Conservation (phyloP, 2,329 filamentous ascomycete genomes). For the Knufia fluminis region DNA sequence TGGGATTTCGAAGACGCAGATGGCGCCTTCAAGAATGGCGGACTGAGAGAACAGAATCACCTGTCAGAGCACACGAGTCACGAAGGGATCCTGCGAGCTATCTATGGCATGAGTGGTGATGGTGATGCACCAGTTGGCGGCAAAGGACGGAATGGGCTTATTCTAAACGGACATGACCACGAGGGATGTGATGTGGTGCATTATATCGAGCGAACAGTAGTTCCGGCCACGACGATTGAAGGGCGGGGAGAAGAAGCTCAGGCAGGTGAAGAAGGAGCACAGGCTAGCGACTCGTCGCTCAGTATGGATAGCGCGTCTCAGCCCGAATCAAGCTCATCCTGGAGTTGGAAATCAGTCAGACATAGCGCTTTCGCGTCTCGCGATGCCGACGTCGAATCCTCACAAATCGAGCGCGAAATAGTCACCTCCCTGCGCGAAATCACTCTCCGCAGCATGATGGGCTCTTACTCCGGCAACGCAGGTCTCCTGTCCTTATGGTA, state of each 20-base stretch:
- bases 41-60: constrained; percentile 80
- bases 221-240: too few species aligned
- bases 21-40: constrained; percentile 31
- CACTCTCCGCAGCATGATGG: constrained; percentile 98
- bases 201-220: constrained; percentile 43
- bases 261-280: too few species aligned
- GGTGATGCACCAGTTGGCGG: constrained; percentile 50
- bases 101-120: constrained; percentile 68
- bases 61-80: constrained; percentile 61
- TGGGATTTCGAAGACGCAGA: constrained; percentile 50
- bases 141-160: constrained; percentile 61
- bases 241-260: too few species aligned
- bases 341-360: constrained; percentile 6
- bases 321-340: not conserved
- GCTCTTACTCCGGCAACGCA: constrained; percentile 83
- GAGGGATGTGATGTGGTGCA: constrained; percentile 87
- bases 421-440: constrained; percentile 68
- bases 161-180: constrained; percentile 92
- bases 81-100: constrained; percentile 67
- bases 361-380: not conserved
- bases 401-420: constrained; percentile 2
- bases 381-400: constrained; percentile 26
- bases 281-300: not conserved
- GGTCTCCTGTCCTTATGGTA: constrained; percentile 87
- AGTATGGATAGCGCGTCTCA: not conserved